phyloP scores from a whole-genome alignment of 2,329 filamentous ascomycete genomes.

The Tympanopsis confertula region DNA sequence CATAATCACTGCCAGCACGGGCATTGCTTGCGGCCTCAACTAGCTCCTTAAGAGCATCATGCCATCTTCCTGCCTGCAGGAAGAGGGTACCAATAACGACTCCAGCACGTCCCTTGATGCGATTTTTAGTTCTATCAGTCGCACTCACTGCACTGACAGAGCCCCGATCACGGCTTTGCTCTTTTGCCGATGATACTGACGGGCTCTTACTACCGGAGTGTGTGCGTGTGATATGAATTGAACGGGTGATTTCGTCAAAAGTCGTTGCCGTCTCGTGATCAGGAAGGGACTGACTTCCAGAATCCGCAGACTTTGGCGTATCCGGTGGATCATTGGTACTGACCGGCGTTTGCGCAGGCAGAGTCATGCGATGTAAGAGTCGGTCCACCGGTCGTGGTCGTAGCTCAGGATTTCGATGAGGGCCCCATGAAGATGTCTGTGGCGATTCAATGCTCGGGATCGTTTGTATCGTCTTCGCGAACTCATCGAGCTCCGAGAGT shows the following conservation, averaged over 20 bases:
- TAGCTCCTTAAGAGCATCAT: conserved; percentile 46
- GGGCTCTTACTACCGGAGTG: conserved; percentile 20
- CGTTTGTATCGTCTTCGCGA: background rate
- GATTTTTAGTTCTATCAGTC: conserved; percentile 38
- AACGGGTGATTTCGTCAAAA: conserved; percentile 36
- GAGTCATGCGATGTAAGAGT: conserved; percentile 37
- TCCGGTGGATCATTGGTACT: conserved; percentile 15
- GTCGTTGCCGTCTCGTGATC: conserved; percentile 34
- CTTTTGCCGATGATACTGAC: conserved; percentile 24
- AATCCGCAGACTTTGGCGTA: conserved; percentile 16
- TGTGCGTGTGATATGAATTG: conserved; percentile 23
- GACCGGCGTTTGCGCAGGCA: conserved; percentile 33
- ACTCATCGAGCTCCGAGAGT: background rate
- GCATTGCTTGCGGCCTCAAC: conserved; percentile 43
- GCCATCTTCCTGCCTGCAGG: conserved; percentile 51
- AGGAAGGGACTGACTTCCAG: conserved; percentile 17
- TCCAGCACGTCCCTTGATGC: conserved; percentile 42
- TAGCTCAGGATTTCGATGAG: conserved; percentile 21
- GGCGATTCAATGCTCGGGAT: conserved; percentile 39
- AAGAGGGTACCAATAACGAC: conserved; percentile 46
- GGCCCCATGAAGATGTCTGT: conserved; percentile 24
- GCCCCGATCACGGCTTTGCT: conserved; percentile 38
- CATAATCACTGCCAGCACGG: conserved; percentile 41
- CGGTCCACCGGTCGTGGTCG: conserved; percentile 22
- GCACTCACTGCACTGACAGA: conserved; percentile 41